Conservation (phyloP, 75 land plant genomes). For the Isoetes taiwanensis region DNA sequence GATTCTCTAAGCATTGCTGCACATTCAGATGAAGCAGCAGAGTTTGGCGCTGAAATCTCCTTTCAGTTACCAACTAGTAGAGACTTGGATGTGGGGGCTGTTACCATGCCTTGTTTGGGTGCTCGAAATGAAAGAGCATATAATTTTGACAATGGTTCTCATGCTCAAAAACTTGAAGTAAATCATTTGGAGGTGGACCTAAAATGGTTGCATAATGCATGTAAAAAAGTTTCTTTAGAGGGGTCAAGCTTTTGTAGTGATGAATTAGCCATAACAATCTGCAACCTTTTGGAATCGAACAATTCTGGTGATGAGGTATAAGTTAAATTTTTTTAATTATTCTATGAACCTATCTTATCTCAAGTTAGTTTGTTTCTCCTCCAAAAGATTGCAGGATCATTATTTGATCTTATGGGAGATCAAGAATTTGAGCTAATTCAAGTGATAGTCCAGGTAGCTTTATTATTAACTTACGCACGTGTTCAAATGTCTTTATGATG, state of each 20-base stretch:
- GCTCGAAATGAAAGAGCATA: neutral
- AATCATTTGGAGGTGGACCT: too few species aligned
- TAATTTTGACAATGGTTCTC: neutral
- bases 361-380: neutral
- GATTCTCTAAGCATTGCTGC: neutral
- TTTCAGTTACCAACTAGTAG: conserved; percentile 35
- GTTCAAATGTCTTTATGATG: neutral
- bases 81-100: conserved; percentile 18
- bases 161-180: conserved; percentile 16
- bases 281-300: conserved; percentile 58
- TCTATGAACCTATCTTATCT: neutral
- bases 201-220: conserved; percentile 60
- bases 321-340: neutral
- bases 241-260: conserved; percentile 59
- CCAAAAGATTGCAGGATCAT: conserved; percentile 68
- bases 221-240: conserved; percentile 40
- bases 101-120: neutral
- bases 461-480: neutral
- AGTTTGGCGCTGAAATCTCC: conserved; percentile 60
- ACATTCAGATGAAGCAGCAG: conserved; percentile 12
- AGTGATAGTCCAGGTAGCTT: conserved; percentile 50
- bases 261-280: conserved; percentile 76
- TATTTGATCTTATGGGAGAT: conserved; percentile 96
- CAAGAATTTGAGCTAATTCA: conserved; percentile 80
- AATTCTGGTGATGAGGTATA: conserved; percentile 90